Evolutionary conservation across 805 yeast genomes (phyloP).

Genomic region (Blastobotrys peoriensis): DNA sequence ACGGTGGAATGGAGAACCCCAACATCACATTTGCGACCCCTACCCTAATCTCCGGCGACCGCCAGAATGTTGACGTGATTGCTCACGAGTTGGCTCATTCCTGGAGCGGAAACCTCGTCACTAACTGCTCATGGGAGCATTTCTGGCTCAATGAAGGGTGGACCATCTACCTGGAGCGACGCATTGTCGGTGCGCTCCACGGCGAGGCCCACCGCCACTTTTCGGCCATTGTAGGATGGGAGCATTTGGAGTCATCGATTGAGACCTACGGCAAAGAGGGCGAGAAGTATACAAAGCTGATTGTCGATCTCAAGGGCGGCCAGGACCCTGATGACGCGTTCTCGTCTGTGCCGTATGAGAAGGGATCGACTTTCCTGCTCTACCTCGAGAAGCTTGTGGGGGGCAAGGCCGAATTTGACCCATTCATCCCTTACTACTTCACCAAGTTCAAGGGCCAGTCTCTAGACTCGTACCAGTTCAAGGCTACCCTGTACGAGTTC

Average conservation of each 20-base stretch:
- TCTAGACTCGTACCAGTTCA: slow-evolving; percentile 74
- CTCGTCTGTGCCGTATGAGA: slow-evolving; percentile 84
- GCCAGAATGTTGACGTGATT: slow-evolving; percentile 80
- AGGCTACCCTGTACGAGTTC: slow-evolving; percentile 67
- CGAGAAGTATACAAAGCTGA: slow-evolving; percentile 47
- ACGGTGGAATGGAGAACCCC: slow-evolving; percentile 95
- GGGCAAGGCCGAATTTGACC: slow-evolving; percentile 60
- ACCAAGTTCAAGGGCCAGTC: slow-evolving; percentile 60
- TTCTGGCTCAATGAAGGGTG: slow-evolving; percentile 95
- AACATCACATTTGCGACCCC: slow-evolving; percentile 89
- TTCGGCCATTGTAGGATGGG: slow-evolving; percentile 84
- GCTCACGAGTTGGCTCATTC: slow-evolving; percentile 93
- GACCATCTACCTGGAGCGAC: slow-evolving; percentile 87
- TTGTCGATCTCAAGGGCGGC: slow-evolving; percentile 63
- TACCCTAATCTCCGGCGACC: slow-evolving; percentile 76
- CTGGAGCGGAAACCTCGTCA: slow-evolving; percentile 88
- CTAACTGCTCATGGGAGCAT: slow-evolving; percentile 88
- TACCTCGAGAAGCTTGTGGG: slow-evolving; percentile 66
- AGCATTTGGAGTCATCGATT: slow-evolving; percentile 63
- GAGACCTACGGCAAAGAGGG: slow-evolving; percentile 54
- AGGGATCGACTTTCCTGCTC: slow-evolving; percentile 76
- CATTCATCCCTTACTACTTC: slow-evolving; percentile 76
- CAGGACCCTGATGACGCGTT: slow-evolving; percentile 88
- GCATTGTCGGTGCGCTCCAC: slow-evolving; percentile 71
- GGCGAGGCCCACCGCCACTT: slow-evolving; percentile 77